phyloP scores from a whole-genome alignment of 768 basidiomycete species.

The Mycena kentingensis region DNA sequence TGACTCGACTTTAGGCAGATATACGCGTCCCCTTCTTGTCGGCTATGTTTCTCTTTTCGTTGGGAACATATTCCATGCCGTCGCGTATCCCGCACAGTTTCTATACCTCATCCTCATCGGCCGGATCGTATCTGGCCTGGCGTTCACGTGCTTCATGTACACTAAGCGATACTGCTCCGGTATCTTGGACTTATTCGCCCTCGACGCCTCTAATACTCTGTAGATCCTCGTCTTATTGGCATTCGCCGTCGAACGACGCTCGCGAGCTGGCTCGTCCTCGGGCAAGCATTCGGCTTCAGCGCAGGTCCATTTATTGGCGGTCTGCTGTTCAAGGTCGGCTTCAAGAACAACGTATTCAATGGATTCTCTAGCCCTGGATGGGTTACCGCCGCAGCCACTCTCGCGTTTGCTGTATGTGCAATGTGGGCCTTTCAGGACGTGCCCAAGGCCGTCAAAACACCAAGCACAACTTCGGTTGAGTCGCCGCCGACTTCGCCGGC shows the following conservation, averaged over 20 bases:
- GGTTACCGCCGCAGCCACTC: neutral
- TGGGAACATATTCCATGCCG: slow-evolving; percentile 61
- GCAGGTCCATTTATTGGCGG: slow-evolving; percentile 68
- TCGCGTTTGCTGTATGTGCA: neutral
- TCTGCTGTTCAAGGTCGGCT: slow-evolving; percentile 61
- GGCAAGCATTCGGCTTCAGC: slow-evolving; percentile 63
- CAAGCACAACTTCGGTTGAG: neutral
- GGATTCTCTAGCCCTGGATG: slow-evolving; percentile 52
- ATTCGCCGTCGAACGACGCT: slow-evolving; percentile 62
- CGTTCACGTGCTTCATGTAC: slow-evolving; percentile 69
- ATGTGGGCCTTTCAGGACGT: neutral
- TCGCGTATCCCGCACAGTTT: slow-evolving; percentile 58
- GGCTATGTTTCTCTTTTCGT: slow-evolving; percentile 53
- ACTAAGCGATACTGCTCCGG: slow-evolving; percentile 67
- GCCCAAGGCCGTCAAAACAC: neutral
- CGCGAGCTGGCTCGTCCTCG: slow-evolving; percentile 62
- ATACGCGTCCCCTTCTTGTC: slow-evolving; percentile 55
- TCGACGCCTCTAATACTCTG: neutral
- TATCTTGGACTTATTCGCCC: neutral
- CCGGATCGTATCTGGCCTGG: slow-evolving; percentile 63
- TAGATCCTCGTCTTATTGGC: slow-evolving; percentile 63
- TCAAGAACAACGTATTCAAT: slow-evolving; percentile 58
- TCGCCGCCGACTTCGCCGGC: slow-evolving; percentile 2
- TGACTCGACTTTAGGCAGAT: slow-evolving; percentile 45
- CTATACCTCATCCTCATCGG: slow-evolving; percentile 73